A percentile compares a stretch with the other conserved stretches of the same genome.
phyloP scores from a whole-genome alignment of 352 stramenopile species.

The Elongisporangium senticosum region DNA sequence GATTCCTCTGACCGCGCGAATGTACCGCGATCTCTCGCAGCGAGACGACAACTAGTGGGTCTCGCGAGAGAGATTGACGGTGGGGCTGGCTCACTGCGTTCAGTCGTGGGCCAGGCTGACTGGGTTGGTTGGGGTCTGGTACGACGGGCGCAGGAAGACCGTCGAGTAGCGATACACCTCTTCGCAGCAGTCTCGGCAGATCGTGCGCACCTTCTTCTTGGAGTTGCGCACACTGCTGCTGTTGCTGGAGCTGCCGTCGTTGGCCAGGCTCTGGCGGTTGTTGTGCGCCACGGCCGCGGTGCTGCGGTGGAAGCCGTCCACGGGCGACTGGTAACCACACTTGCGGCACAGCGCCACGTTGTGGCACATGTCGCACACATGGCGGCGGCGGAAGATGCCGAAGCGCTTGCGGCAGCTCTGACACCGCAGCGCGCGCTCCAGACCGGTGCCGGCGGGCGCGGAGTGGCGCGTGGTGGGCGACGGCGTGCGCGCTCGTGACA shows the following conservation, averaged over 20 bases:
- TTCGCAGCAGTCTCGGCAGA: constrained; percentile 44
- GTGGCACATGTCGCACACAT: constrained; percentile 56
- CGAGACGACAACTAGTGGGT: too few species aligned
- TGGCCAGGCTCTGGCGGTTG: constrained; percentile 7
- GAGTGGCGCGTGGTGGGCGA: constrained; percentile 12
- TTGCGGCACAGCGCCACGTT: constrained; percentile 48
- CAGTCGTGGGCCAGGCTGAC: background rate
- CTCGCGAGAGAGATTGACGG: background rate
- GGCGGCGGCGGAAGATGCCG: constrained; percentile 48
- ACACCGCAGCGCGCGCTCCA: constrained; percentile 27
- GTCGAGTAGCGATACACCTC: constrained; percentile 45
- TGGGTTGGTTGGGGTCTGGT: background rate
- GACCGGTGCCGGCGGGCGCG: constrained; percentile 13
- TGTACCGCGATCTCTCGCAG: background rate
- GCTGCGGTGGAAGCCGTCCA: constrained; percentile 31
- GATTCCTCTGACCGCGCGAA: background rate
- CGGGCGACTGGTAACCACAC: constrained; percentile 40
- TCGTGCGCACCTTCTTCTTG: constrained; percentile 31
- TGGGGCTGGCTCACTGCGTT: background rate
- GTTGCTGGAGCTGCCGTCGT: constrained; percentile 8
- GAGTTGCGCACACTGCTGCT: constrained; percentile 19
- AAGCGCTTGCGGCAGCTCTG: constrained; percentile 59
- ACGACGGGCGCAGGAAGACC: background rate
- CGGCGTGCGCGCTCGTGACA: constrained; percentile 8
- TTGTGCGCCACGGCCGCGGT: constrained; percentile 21